Base-by-base conservation (phyloP, 164 flowering plant genomes). In the Akebia trifoliata region DNA sequence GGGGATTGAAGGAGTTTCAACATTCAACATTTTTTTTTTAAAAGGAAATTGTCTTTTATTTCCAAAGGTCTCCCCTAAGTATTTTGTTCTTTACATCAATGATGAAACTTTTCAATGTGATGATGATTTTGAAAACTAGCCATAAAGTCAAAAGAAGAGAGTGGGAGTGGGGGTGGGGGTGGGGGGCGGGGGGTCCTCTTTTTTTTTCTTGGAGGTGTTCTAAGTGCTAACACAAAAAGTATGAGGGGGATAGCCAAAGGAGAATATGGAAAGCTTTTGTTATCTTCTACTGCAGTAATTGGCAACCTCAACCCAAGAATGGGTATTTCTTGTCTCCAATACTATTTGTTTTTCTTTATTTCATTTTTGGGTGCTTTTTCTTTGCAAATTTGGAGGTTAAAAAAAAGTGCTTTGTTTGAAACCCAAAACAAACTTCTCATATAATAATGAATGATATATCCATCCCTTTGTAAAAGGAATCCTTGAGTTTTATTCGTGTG, bases 41-140 rank as follows among this genome's bases (percentile, higher is more conserved):
- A 38, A 18, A 38, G n/a, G 43, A 44, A 44, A 40, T 26, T 54
- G 6, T 22, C 25, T 25, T 63, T 46, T 40, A 12, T 8, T 49
- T 59, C 26, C 26, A 36, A 14, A n/a, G n/a, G 61, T 59, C 22
- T 43, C 25, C 45, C 22, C 49, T 32, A 50, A 38, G 37, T 34
- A 31, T 35, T 53, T 64, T 48, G 40, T 53, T 68, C 58, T 64
- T 72, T 62, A 57, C 63, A 58, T 28, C 35, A 69, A 69, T 69
- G 62, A 74, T 64, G 61, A 56, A 69, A 66, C 78, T 71, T 77
- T 77, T 72, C 69, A 63, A 65, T 65, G 70, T 47, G 69, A 68
- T 73, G 60, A 73, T 68, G 66, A 66, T 69, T 57, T 61, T 35
- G 25, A 68, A 65, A 64, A 68, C 48, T 59, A 42, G 56, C 61